Percentiles rank a stretch among this genome's conserved stretches.
Conservation (phyloP, 257 asterid species). For the Paraleonurus japonicus region DNA sequence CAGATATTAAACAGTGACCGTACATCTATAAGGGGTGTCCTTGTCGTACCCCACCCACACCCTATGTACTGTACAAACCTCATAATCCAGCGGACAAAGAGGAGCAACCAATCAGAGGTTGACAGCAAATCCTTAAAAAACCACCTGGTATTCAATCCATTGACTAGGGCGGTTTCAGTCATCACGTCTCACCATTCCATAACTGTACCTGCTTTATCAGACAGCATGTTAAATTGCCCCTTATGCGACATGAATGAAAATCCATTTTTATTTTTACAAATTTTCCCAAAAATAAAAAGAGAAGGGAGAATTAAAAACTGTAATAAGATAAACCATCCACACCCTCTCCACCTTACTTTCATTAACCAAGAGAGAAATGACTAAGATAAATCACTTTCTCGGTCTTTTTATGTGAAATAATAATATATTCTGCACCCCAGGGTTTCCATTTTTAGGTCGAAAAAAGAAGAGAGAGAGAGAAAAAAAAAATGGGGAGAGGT, state of each 20-base stretch:
- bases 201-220: slow-evolving; percentile 39
- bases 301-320: not conserved
- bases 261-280: slow-evolving; percentile 10
- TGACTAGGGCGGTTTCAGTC: slow-evolving; percentile 30
- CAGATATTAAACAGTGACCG: slow-evolving; percentile 16
- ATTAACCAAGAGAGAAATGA: slow-evolving; percentile 27
- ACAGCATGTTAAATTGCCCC: slow-evolving; percentile 29
- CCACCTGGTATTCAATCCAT: slow-evolving; percentile 28
- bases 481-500: slow-evolving; percentile 65
- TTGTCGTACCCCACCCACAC: slow-evolving; percentile 20
- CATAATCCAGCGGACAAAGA: slow-evolving; percentile 30
- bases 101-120: slow-evolving; percentile 23
- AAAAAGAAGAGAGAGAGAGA: not conserved
- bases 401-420: slow-evolving; percentile 21
- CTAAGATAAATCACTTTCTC: slow-evolving; percentile 15
- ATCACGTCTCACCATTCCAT: slow-evolving; percentile 34
- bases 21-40: slow-evolving; percentile 16
- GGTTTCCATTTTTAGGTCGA: slow-evolving; percentile 50
- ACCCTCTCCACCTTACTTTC: not conserved
- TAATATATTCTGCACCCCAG: slow-evolving; percentile 28
- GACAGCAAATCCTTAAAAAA: slow-evolving; percentile 48
- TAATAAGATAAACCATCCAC: slow-evolving; percentile 12
- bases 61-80: slow-evolving; percentile 9
- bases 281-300: slow-evolving; percentile 15
- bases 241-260: not conserved